Evolutionary conservation across 768 basidiomycete genomes (phyloP), one percentile per base, ranked within the genome.

Genomic region (Psilocybe cyanescens): DNA sequence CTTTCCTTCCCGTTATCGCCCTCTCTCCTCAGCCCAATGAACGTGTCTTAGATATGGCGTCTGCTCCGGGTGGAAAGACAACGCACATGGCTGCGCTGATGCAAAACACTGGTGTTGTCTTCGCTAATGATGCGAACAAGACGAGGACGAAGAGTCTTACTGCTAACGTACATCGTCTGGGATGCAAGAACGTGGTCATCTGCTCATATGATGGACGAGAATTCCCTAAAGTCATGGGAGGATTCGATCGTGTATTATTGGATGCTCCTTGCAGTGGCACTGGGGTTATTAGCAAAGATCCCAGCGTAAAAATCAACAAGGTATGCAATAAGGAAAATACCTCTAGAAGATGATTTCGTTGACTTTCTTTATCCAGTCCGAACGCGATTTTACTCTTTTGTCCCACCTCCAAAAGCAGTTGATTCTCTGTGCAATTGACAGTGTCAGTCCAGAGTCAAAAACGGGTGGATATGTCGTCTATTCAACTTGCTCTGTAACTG

Each of bases 211-310:
- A 99, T 69, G 97, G 97, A 6, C 82, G 97, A 58, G 93, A 99
- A 75, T 99, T 99, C 76, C 97, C 97, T 14, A 97, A 95, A 75
- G 95, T 99, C 51, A 96, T 99, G 83, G 97, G 97, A 19, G 97
- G 97, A 5, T 99, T 99, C 69, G 97, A 99, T 70, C 83, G 97
- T n/a, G 95, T 99, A 46, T 78, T 99, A 55, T 77, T 99, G 48
- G 97, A 99, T 76, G 97, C 97, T 37, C 97, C 97, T 29, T 99
- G 97, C 75, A 94, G 92, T 68, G 97, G 97, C 33, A 99, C 97
- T 2, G 97, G 97, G 62, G 97, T 99, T 58, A 99, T 99, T 72
- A 92, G 90, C 77, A 99, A 99, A 76, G 97, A 99, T 72, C 84
- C 92, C 17, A 95, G 94, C 72, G 97, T 99, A 64, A 99, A 99